Percentiles rank a stretch among this genome's conserved stretches.
Evolutionary conservation across 495 filamentous ascomycete species (phyloP).

Genomic region (Hypoxylon lienhwacheense): DNA sequence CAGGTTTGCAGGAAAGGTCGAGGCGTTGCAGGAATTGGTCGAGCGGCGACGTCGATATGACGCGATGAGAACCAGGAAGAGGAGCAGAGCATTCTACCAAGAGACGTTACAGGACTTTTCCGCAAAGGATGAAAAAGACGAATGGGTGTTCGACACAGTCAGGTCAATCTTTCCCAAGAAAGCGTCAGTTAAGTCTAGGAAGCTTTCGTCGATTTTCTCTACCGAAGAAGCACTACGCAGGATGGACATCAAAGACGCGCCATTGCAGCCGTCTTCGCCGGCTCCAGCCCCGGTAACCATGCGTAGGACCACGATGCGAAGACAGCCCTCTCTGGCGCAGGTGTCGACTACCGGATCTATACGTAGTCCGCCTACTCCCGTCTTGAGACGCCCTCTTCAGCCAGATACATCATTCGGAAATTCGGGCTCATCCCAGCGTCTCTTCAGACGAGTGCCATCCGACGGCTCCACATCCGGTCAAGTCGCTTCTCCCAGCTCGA

Average conservation of each 20-base stretch:
- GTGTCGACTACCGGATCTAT: constrained; percentile 48
- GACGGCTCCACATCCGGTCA: constrained; percentile 57
- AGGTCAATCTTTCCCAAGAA: constrained; percentile 57
- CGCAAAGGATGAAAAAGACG: constrained; percentile 70
- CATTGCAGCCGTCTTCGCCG: constrained; percentile 55
- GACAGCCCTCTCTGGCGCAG: constrained; percentile 55
- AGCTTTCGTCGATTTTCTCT: constrained; percentile 53
- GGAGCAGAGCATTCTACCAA: constrained; percentile 78
- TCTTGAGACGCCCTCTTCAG: constrained; percentile 69
- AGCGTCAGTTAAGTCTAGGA: constrained; percentile 54
- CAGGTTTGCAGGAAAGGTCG: constrained; percentile 77
- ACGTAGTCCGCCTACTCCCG: constrained; percentile 56
- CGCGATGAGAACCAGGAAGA: constrained; percentile 60
- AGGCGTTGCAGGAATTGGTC: constrained; percentile 83
- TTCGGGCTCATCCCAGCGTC: constrained; percentile 80
- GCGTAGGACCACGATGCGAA: constrained; percentile 52
- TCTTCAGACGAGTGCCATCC: constrained; percentile 82
- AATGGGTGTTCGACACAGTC: constrained; percentile 98
- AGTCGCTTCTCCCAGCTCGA: constrained; percentile 38
- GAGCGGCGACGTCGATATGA: constrained; percentile 80
- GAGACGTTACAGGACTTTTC: constrained; percentile 82
- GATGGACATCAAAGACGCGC: constrained; percentile 61
- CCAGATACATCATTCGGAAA: constrained; percentile 91
- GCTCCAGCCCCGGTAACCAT: constrained; percentile 48
- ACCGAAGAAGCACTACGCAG: constrained; percentile 60